Conservation (phyloP, 2,329 filamentous ascomycete genomes). For the Sporothrix schenckii region DNA sequence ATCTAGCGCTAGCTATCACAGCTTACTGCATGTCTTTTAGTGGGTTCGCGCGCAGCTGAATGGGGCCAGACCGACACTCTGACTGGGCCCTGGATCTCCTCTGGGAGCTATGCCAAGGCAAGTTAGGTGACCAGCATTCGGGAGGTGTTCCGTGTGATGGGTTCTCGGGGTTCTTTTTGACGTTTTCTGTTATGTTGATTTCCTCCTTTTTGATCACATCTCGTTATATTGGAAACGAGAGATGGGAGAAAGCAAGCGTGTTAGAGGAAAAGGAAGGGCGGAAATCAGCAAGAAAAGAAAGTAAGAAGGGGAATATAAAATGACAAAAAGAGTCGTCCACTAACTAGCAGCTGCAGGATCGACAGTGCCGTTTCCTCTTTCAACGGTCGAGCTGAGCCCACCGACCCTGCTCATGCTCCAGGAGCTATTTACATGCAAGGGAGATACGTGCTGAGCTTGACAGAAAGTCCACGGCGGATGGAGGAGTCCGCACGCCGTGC, state of each 20-base stretch:
- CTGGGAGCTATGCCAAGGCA: slow-evolving; percentile 7
- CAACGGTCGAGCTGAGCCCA: slow-evolving; percentile 15
- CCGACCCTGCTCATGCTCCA: not conserved
- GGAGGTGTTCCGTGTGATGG: not conserved
- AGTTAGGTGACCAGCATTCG: not conserved
- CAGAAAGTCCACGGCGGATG: too few relatives aligned
- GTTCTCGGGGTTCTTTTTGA: not conserved
- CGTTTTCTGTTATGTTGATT: not conserved
- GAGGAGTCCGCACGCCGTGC: too few relatives aligned
- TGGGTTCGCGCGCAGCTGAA: not conserved
- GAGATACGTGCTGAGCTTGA: not conserved
- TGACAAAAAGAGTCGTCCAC: not conserved
- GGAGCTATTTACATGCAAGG: not conserved
- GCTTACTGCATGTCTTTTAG: too few relatives aligned
- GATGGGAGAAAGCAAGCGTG: not conserved
- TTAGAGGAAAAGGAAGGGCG: not conserved
- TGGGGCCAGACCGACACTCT: not conserved
- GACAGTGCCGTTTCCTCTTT: slow-evolving; percentile 23
- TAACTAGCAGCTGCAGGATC: not conserved
- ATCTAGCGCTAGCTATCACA: not conserved
- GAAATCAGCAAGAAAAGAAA: slow-evolving; percentile 16
- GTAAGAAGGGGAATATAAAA: not conserved
- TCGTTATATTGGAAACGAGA: not conserved
- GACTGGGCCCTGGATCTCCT: not conserved
- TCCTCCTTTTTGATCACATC: not conserved